Percentiles rank a stretch among this genome's conserved stretches.
Evolutionary conservation across 2,329 filamentous ascomycete species (phyloP).

Genomic region (Trichophyton rubrum): DNA sequence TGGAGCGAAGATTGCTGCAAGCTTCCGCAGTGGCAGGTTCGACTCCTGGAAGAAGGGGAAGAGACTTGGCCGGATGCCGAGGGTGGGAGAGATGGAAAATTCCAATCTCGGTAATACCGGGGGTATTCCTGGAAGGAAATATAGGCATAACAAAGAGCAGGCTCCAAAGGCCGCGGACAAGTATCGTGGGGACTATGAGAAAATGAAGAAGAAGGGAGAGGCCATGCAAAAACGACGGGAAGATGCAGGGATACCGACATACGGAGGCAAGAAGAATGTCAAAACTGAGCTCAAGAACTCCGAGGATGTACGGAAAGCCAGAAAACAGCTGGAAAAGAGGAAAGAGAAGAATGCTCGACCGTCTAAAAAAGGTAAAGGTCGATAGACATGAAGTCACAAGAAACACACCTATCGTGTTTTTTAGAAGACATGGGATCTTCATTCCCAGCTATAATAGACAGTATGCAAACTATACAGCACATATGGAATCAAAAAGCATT

Average conservation of each 20-base stretch:
- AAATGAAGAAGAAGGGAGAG: slow-evolving; percentile 76
- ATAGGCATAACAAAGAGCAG: slow-evolving; percentile 74
- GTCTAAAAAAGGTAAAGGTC: slow-evolving; percentile 40
- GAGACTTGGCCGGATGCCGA: slow-evolving; percentile 63
- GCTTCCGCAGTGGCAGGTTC: slow-evolving; percentile 85
- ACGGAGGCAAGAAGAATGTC: slow-evolving; percentile 40
- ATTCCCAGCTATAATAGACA: neutral
- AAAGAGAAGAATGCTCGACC: slow-evolving; percentile 83
- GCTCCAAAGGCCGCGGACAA: slow-evolving; percentile 91
- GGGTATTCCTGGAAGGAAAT: slow-evolving; percentile 43
- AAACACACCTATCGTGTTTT: slow-evolving; percentile 1
- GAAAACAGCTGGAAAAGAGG: slow-evolving; percentile 62
- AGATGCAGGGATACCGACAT: slow-evolving; percentile 15
- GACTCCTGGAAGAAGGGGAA: slow-evolving; percentile 84
- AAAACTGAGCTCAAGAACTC: slow-evolving; percentile 70
- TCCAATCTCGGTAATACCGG: slow-evolving; percentile 21
- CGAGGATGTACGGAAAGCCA: slow-evolving; percentile 73
- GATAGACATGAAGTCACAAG: slow-evolving; percentile 1
- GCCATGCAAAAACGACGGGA: slow-evolving; percentile 62
- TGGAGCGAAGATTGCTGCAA: slow-evolving; percentile 89
- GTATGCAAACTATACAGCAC: neutral
- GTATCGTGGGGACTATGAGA: slow-evolving; percentile 78
- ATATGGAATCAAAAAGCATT: neutral
- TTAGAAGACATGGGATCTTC: neutral
- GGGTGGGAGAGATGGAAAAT: slow-evolving; percentile 68